Base-by-base conservation (phyloP, 495 filamentous ascomycete species). In the Astrothelium macrocarpum region DNA sequence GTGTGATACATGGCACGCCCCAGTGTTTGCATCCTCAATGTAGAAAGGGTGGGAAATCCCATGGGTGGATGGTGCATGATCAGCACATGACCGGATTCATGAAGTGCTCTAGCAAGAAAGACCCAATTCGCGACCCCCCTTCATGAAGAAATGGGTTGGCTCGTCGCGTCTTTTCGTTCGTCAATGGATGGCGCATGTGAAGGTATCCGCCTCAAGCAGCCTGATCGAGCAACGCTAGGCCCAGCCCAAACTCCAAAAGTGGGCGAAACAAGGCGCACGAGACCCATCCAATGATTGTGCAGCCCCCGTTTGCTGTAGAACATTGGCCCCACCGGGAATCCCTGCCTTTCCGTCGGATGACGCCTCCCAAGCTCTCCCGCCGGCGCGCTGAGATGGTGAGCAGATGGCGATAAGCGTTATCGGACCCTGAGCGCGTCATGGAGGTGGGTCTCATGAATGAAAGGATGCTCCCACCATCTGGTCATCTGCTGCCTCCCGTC, bases 1-100 rank as follows among this genome's bases (percentile, higher is more conserved):
- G 49, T 56, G 49, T 56, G 49, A 56, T 56, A 56, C 49, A 56
- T 25, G 29, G 49, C 49, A 56, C 49, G 29, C 49, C 49, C 34
- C 34, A 39, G 34, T 39, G 20, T 29, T 20, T 20, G 49, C 23
- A 56, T 28, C 29, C 23, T 56, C 25, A 5, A 29, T 9, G 3
- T 4, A 3, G 25, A 25, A 56, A 56, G 49, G 49, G 49, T 56
- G 49, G 26, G 49, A 25, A 56, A 56, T 56, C 25, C 49, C 49
- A 56, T 56, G n/a, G n/a, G n/a, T n/a, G n/a, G n/a, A n/a, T n/a
- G 49, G 49, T 56, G 11, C 9, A 26, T 29, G 23, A 4, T 49
- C 49, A 25, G 23, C 49, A 56, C 49, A 26, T 56, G 49, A 56
- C 49, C 49, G 29, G 20, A 28, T 7, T 11, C 49, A 56, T 56